These are phyloP conservation scores for Monosporascus sp. DNA, from an alignment of 2,329 filamentous ascomycete genomes.

Conservation along the genomic window DNA sequence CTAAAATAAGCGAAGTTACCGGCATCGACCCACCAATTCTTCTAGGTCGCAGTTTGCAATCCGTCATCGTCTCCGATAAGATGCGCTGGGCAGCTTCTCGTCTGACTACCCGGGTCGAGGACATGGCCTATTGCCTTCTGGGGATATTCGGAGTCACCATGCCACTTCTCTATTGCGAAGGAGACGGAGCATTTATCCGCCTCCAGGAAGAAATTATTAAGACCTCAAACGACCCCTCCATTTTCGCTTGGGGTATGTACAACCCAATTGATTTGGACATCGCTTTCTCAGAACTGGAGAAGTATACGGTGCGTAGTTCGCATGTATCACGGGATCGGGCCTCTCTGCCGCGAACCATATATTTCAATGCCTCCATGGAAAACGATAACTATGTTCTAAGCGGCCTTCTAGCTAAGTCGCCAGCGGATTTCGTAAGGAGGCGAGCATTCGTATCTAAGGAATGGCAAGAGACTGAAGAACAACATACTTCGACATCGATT, in stretches of 20 bases:
- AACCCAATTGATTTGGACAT: no score
- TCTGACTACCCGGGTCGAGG: constrained; percentile 12
- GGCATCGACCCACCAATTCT: background rate
- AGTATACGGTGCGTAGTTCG: no score
- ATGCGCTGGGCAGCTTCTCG: constrained; percentile 21
- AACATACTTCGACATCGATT: no score
- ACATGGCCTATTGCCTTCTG: constrained; percentile 20
- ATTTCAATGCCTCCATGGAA: no score
- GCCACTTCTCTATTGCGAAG: constrained; percentile 18
- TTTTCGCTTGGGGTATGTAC: background rate
- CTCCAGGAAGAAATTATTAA: background rate
- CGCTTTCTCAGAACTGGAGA: no score
- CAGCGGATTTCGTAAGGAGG: no score
- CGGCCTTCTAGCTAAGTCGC: no score
- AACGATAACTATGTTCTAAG: no score
- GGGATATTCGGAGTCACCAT: constrained; percentile 20
- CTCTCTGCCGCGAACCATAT: no score
- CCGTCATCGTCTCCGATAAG: background rate
- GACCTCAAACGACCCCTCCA: background rate
- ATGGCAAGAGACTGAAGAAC: no score
- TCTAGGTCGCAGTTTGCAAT: background rate
- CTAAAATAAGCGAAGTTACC: background rate
- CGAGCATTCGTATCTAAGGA: no score
- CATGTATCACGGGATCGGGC: no score
- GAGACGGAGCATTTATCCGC: background rate